Evolutionary conservation across 139 green algal genomes (phyloP).

Genomic region (Pleodorina starrii): DNA sequence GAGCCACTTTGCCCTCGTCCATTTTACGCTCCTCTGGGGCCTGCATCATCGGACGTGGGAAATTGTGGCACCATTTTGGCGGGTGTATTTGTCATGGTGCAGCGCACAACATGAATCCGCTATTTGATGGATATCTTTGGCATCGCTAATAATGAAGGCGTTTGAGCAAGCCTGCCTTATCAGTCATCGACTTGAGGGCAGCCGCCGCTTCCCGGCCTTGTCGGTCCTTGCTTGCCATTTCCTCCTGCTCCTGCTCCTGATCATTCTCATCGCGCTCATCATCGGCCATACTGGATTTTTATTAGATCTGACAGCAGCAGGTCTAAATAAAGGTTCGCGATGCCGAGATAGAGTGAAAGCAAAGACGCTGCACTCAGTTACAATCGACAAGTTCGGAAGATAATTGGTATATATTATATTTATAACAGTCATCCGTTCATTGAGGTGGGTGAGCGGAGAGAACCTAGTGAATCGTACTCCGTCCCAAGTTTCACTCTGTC

Average conservation of each 20-base stretch:
- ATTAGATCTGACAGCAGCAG: not conserved
- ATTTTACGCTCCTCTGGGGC: constrained; percentile 61
- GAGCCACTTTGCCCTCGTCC: constrained; percentile 65
- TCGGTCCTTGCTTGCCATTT: constrained; percentile 31
- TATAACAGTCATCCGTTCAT: too few relatives aligned
- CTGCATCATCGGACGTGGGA: not conserved
- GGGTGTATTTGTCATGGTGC: too few relatives aligned
- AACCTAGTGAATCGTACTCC: too few relatives aligned
- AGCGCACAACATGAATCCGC: too few relatives aligned
- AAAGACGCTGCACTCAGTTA: not conserved
- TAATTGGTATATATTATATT: too few relatives aligned
- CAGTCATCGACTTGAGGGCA: constrained; percentile 37
- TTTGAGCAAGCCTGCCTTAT: constrained; percentile 21
- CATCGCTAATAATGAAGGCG: too few relatives aligned
- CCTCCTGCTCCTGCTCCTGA: constrained; percentile 45
- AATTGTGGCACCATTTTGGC: too few relatives aligned
- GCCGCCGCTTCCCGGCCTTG: constrained; percentile 27
- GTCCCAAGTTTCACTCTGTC: too few relatives aligned
- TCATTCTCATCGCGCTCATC: constrained; percentile 43
- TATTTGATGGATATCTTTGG: too few relatives aligned
- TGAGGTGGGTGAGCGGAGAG: too few relatives aligned
- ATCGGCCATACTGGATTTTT: constrained; percentile 25
- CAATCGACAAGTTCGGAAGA: too few relatives aligned
- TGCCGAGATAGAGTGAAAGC: not conserved
- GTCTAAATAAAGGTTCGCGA: not conserved